A percentile compares a stretch with the other conserved stretches of the same genome.
phyloP scores from a whole-genome alignment of 768 basidiomycete species.

The Kwoniella sp. region DNA sequence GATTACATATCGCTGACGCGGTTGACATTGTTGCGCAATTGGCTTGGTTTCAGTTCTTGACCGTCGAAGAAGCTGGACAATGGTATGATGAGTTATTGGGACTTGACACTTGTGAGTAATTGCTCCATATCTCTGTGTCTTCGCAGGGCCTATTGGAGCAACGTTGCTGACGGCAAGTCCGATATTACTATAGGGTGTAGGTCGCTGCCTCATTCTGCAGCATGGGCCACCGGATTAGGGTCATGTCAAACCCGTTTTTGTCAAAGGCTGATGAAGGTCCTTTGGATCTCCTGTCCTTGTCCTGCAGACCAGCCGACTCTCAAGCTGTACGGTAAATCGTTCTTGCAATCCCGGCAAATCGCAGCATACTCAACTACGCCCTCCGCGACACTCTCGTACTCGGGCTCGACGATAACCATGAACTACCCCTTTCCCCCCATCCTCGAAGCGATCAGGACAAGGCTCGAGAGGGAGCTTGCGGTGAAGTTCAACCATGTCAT shows the following conservation, averaged over 20 bases:
- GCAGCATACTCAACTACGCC: constrained; percentile 57
- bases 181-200: constrained; percentile 19
- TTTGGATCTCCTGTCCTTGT: not conserved
- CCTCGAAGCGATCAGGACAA: constrained; percentile 51
- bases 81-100: constrained; percentile 56
- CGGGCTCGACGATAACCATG: constrained; percentile 57
- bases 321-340: constrained; percentile 58
- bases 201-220: not conserved
- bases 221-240: not conserved
- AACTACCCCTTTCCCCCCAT: constrained; percentile 55
- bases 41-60: constrained; percentile 47
- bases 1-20: no score
- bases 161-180: no score
- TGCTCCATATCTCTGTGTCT: not conserved
- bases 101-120: constrained; percentile 55
- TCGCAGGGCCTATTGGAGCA: not conserved
- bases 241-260: no score
- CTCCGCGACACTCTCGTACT: constrained; percentile 55
- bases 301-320: constrained; percentile 58
- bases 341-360: constrained; percentile 58
- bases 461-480: constrained; percentile 52
- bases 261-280: not conserved
- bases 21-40: not conserved
- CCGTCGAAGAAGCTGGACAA: constrained; percentile 33
- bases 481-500: constrained; percentile 59